Evolutionary conservation across 306 rosid genomes (phyloP).

Genomic region (Vigna reflexopilosa): DNA sequence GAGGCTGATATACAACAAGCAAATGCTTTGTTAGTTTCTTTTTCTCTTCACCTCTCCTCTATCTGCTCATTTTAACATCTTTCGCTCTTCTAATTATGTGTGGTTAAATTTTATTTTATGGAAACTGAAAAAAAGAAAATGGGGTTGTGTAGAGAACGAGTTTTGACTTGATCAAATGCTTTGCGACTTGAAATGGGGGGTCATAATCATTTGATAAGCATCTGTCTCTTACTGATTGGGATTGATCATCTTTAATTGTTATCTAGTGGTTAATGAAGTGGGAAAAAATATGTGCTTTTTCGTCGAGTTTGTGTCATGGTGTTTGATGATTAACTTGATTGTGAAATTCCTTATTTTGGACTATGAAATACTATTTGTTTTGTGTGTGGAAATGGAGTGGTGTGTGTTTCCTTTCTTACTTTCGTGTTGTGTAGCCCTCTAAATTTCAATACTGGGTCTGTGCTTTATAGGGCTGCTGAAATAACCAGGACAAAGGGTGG

Average conservation of each 20-base stretch:
- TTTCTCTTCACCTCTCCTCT: neutral
- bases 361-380: neutral
- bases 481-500: constrained; percentile 90
- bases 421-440: constrained; percentile 1
- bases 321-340: constrained; percentile 31
- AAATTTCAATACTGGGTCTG: constrained; percentile 55
- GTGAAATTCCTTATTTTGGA: constrained; percentile 14
- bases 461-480: constrained; percentile 77
- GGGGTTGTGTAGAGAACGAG: neutral
- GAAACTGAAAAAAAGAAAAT: neutral
- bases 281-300: neutral
- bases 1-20: constrained; percentile 97
- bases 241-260: constrained; percentile 18
- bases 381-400: neutral
- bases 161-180: constrained; percentile 20
- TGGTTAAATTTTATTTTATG: neutral
- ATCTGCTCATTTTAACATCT: constrained; percentile 8
- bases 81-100: neutral
- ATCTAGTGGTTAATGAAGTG: neutral
- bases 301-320: constrained; percentile 14
- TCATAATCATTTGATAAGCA: neutral
- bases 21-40: constrained; percentile 77
- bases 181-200: constrained; percentile 8
- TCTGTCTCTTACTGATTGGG: neutral
- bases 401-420: neutral